Percentiles rank a stretch among this genome's conserved stretches.
Conservation (phyloP, 352 stramenopile species). For the Pythium phragmiticola region DNA sequence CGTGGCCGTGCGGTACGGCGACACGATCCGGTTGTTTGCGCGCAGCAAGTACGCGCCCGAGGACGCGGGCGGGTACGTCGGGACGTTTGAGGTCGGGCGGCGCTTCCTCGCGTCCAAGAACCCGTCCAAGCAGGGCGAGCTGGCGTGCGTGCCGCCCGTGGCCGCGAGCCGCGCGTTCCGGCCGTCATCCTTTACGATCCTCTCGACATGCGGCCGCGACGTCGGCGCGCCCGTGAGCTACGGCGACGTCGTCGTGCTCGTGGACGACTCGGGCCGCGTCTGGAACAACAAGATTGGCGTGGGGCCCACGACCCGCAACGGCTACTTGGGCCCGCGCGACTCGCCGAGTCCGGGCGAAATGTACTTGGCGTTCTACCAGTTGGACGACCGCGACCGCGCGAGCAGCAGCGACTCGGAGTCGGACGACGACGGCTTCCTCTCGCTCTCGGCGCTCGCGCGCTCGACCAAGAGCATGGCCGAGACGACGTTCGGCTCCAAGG, state of each 20-base stretch:
- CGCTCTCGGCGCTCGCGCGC: slow-evolving; percentile 50
- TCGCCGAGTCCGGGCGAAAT: slow-evolving; percentile 73
- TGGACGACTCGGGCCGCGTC: slow-evolving; percentile 55
- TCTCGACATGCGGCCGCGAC: slow-evolving; percentile 57
- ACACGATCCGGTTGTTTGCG: slow-evolving; percentile 66
- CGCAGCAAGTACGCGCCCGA: slow-evolving; percentile 50
- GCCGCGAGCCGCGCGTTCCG: slow-evolving; percentile 36
- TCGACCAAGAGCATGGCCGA: slow-evolving; percentile 61
- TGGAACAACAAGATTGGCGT: slow-evolving; percentile 89
- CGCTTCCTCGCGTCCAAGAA: slow-evolving; percentile 62
- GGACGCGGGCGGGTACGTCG: slow-evolving; percentile 51
- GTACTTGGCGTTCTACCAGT: slow-evolving; percentile 77
- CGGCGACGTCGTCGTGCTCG: slow-evolving; percentile 78
- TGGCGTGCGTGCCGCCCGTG: slow-evolving; percentile 67
- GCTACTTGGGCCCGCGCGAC: slow-evolving; percentile 74
- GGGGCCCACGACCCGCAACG: slow-evolving; percentile 72
- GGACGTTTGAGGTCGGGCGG: slow-evolving; percentile 65
- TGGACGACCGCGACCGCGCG: slow-evolving; percentile 28
- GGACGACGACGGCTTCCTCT: slow-evolving; percentile 65
- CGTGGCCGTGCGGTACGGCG: slow-evolving; percentile 67
- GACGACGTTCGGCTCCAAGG: slow-evolving; percentile 56
- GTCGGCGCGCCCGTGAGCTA: slow-evolving; percentile 73
- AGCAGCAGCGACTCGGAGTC: slow-evolving; percentile 57
- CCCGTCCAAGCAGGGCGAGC: slow-evolving; percentile 57
- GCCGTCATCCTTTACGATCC: slow-evolving; percentile 60